Evolutionary conservation across 192 early-diverging fungal species (phyloP).

Genomic region (Coemansia sp.): DNA sequence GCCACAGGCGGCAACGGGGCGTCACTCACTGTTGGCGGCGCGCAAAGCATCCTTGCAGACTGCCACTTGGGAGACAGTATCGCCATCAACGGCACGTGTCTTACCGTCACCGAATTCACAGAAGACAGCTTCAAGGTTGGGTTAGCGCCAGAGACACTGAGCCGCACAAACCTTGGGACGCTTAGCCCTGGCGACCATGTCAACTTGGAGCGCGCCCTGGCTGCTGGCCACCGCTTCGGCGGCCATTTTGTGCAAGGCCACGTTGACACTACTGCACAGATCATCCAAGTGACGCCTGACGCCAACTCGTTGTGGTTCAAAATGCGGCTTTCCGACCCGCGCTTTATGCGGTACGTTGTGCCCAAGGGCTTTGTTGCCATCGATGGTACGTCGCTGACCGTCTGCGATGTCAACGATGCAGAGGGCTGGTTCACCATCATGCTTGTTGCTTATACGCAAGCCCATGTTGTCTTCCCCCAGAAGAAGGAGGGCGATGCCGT

Average conservation of each 20-base stretch:
- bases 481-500: slow-evolving; percentile 75
- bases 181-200: slow-evolving; percentile 74
- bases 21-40: slow-evolving; percentile 78
- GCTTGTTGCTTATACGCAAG: slow-evolving; percentile 95
- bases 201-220: slow-evolving; percentile 95
- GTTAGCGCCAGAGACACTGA: slow-evolving; percentile 89
- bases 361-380: slow-evolving; percentile 95
- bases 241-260: slow-evolving; percentile 99
- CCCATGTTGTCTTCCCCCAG: slow-evolving; percentile 75
- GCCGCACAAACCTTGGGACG: slow-evolving; percentile 89
- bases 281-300: slow-evolving; percentile 78
- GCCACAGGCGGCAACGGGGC: slow-evolving; percentile 85
- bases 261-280: slow-evolving; percentile 83
- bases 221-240: slow-evolving; percentile 84
- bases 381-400: slow-evolving; percentile 95
- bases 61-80: slow-evolving; percentile 95
- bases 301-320: slow-evolving; percentile 83
- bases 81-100: slow-evolving; percentile 89
- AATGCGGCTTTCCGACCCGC: slow-evolving; percentile 62
- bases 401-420: slow-evolving; percentile 81
- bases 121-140: slow-evolving; percentile 85
- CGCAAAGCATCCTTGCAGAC: slow-evolving; percentile 73
- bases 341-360: slow-evolving; percentile 81
- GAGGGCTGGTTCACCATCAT: slow-evolving; percentile 85
- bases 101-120: slow-evolving; percentile 96